phyloP scores from a whole-genome alignment of 75 land plant species.

The Pinus taeda region DNA sequence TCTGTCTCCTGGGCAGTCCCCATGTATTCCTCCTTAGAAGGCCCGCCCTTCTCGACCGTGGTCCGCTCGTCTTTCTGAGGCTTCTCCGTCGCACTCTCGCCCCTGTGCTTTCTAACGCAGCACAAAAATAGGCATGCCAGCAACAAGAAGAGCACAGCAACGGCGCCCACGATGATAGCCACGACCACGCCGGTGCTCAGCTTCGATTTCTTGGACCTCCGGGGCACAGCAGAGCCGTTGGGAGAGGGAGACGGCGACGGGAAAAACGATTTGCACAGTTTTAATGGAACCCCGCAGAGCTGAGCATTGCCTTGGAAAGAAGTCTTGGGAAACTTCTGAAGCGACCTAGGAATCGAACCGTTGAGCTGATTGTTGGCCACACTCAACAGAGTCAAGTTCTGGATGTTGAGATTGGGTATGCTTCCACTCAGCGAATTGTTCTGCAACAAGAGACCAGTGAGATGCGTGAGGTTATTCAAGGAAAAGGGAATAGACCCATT shows the following conservation, averaged over 20 bases:
- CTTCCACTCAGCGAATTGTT: slow-evolving; percentile 72
- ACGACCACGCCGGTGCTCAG: slow-evolving; percentile 24
- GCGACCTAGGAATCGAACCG: slow-evolving; percentile 59
- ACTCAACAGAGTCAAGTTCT: slow-evolving; percentile 48
- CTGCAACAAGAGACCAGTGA: slow-evolving; percentile 49
- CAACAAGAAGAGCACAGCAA: slow-evolving; percentile 15
- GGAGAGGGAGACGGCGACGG: slow-evolving; percentile 23
- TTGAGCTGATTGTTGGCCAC: slow-evolving; percentile 75
- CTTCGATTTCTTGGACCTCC: slow-evolving; percentile 14
- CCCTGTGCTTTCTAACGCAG: slow-evolving; percentile 15
- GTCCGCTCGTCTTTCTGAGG: slow-evolving; percentile 19
- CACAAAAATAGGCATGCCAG: neutral
- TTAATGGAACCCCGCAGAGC: slow-evolving; percentile 50
- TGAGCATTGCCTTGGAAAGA: slow-evolving; percentile 49
- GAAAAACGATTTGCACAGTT: slow-evolving; percentile 23
- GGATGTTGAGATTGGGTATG: slow-evolving; percentile 50
- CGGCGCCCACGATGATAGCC: slow-evolving; percentile 31
- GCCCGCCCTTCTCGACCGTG: slow-evolving; percentile 18
- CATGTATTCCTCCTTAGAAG: slow-evolving; percentile 45
- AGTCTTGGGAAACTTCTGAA: slow-evolving; percentile 46
- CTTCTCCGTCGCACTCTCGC: slow-evolving; percentile 1
- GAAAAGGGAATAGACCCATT: slow-evolving; percentile 46
- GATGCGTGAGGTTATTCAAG: slow-evolving; percentile 37
- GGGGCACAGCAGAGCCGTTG: neutral
- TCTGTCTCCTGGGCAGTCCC: slow-evolving; percentile 56